Conservation (phyloP, 306 rosid genomes). For the Cicer arietinum region DNA sequence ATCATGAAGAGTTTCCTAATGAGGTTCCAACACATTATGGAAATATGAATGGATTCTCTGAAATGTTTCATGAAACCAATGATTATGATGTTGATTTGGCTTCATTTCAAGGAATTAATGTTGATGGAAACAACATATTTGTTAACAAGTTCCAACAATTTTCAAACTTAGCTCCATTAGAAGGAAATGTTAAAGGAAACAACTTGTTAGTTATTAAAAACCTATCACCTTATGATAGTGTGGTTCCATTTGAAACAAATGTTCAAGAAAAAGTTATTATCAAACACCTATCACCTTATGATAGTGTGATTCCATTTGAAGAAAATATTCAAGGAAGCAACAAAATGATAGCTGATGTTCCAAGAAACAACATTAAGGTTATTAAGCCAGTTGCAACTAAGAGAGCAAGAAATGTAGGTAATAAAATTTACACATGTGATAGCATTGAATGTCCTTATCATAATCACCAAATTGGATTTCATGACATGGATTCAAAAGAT, state of each 20-base stretch:
- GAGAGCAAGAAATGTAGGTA: not conserved
- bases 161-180: not conserved
- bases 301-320: not conserved
- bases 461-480: not conserved
- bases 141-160: too few relatives aligned
- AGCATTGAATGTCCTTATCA: not conserved
- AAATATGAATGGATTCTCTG: not conserved
- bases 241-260: not conserved
- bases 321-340: not conserved
- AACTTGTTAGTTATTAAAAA: too few relatives aligned
- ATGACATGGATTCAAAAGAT: not conserved
- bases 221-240: not conserved
- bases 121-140: not conserved
- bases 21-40: not conserved
- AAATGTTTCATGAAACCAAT: not conserved
- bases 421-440: not conserved
- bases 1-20: slow-evolving; percentile 51
- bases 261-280: not conserved
- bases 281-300: not conserved
- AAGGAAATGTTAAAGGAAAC: not conserved
- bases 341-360: not conserved
- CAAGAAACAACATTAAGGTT: not conserved
- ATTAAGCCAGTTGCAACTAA: not conserved
- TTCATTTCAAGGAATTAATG: not conserved
- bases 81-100: not conserved